These are phyloP conservation scores for Chytriomyces sp. DNA, from an alignment of 192 early-diverging fungal species.

Conservation along the genomic window DNA sequence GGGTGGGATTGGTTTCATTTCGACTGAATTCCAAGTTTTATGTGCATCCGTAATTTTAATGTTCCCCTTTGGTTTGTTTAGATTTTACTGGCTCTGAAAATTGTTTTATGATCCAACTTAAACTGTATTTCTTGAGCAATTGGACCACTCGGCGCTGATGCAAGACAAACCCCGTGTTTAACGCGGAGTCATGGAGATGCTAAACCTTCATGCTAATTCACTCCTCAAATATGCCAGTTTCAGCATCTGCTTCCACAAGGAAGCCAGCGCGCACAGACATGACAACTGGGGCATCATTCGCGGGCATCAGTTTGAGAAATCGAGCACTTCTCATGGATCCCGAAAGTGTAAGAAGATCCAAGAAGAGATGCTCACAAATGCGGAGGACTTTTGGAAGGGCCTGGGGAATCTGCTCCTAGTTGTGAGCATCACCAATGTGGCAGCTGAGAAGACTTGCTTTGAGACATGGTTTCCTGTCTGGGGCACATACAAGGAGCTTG, in stretches of 20 bases:
- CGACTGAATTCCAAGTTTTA: no score
- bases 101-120: no score
- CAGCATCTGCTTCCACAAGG: constrained; percentile 99
- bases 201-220: no score
- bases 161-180: no score
- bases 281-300: constrained; percentile 99
- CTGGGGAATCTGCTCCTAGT: constrained; percentile 91
- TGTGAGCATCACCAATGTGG: constrained; percentile 96
- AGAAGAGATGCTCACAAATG: constrained; percentile 88
- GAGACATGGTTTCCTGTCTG: constrained; percentile 99
- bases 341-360: constrained; percentile 98
- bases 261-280: constrained; percentile 94
- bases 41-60: no score
- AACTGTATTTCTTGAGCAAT: no score
- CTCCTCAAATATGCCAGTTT: constrained; percentile 89
- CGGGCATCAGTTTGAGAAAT: constrained; percentile 99
- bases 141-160: no score
- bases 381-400: constrained; percentile 91
- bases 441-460: constrained; percentile 98
- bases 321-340: constrained; percentile 98
- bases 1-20: no score
- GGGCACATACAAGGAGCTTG: constrained; percentile 96
- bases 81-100: no score
- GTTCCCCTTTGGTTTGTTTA: no score
- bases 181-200: no score